Base-by-base conservation (phyloP, 495 filamentous ascomycete genomes). In the Aspergillus sclerotioniger region DNA sequence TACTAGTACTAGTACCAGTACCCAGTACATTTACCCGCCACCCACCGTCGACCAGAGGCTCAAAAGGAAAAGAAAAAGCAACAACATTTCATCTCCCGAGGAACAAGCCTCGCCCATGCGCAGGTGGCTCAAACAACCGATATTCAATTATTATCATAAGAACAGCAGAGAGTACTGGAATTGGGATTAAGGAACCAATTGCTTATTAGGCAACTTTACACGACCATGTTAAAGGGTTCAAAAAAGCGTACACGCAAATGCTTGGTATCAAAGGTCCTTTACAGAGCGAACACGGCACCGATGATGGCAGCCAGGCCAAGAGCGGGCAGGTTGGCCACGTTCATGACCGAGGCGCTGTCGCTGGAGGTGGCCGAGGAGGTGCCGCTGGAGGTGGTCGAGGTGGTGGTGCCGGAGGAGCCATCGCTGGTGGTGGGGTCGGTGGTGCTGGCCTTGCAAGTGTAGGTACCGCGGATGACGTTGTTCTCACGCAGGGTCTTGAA, bases 391-490 rank as follows among this genome's bases (percentile, higher is more conserved):
- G 65, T 65, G 52, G 65, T 54, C 48, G 49, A 44, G 32, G 66
- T 57, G 54, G 51, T 52, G 21, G 72, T 74, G 63, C 75, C 74
- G 61, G 71, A 74, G 60, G 71, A 69, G 55, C 78, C 80, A n/a
- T 75, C 73, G 56, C 70, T 69, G 65, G 68, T 80, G 62, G 63
- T 73, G 47, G 80, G 73, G 80, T 70, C 57, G 68, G 33, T 31
- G 54, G 49, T 76, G 52, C 62, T 66, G 56, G 58, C 75, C 53
- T 66, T 50, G 79, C 89, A 92, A n/a, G 60, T 74, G 71, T 77
- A 87, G 33, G 63, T 78, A 53, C 89, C 89, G 64, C 83, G 79
- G 70, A 92, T 85, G 63, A 76, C 78, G 62, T 63, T 71, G 59
- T 75, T 71, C 35, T 54, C 63, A 43, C 67, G 60, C 33, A 78